Base-by-base conservation (phyloP, 495 filamentous ascomycete genomes). In the Lentithecium fluviatile region DNA sequence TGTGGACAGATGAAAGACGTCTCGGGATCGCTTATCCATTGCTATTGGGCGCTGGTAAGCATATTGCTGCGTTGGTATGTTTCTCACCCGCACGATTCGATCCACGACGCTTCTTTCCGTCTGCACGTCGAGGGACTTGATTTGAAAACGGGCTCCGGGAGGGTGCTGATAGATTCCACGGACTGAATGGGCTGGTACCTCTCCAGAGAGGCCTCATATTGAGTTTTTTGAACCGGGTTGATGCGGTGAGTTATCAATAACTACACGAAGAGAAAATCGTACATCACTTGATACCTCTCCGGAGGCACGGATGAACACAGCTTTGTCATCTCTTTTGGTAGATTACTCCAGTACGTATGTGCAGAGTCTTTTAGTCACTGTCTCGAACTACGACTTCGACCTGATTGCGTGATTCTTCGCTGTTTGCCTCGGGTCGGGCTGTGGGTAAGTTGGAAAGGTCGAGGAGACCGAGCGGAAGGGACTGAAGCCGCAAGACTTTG, bases 11-110 rank as follows among this genome's bases (percentile, higher is more conserved):
- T 32, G 7, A 21, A 20, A 15, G 58, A 37, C n/a, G 58, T 37
- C 13, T 29, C 37, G 6, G 58, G 58, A 17, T 61, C 50, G 19
- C 58, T 49, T 10, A 46, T 36, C 58, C 58, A 61, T 13, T 29
- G 19, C 10, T 61, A n/a, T 46, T 60, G 36, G 24, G 15, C 19
- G 47, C 29, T 32, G 13, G 26, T 48, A 2, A 38, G 46, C 11
- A 21, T 19, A 10, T 12, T 20, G 25, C 2, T 58, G 32, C 5
- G 25, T 15, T 53, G 37, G 21, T n/a, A n/a, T n/a, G n/a, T n/a
- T n/a, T n/a, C n/a, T n/a, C n/a, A n/a, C n/a, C n/a, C n/a, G n/a
- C n/a, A n/a, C n/a, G n/a, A n/a, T n/a, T n/a, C n/a, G n/a, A n/a
- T n/a, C n/a, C n/a, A n/a, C n/a, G n/a, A n/a, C n/a, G n/a, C n/a